Percentiles rank a stretch among this genome's conserved stretches.
Evolutionary conservation across 2,329 filamentous ascomycete genomes (phyloP).

Genomic region (Nannizziopsis barbatae): DNA sequence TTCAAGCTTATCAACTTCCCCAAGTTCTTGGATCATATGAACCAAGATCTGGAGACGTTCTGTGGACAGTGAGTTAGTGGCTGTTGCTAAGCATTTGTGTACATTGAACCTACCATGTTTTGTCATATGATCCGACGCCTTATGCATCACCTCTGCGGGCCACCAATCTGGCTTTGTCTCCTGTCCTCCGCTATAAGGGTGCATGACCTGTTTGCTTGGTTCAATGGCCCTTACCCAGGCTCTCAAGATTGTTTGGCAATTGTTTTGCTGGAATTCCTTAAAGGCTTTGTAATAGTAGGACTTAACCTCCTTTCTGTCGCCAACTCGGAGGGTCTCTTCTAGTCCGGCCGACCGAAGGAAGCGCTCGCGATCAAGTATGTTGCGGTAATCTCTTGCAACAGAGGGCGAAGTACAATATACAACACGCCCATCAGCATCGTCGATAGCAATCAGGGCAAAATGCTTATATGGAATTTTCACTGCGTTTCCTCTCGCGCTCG

Average conservation of each 20-base stretch:
- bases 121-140: slow-evolving; percentile 39
- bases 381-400: too few relatives aligned
- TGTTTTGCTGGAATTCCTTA: slow-evolving; percentile 35
- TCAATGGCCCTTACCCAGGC: slow-evolving; percentile 39
- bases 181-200: slow-evolving; percentile 42
- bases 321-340: too few relatives aligned
- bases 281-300: slow-evolving; percentile 34
- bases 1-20: too few relatives aligned
- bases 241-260: slow-evolving; percentile 37
- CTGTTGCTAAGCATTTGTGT: neutral
- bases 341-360: too few relatives aligned
- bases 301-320: slow-evolving; percentile 28
- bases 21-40: too few relatives aligned
- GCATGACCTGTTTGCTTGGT: slow-evolving; percentile 38
- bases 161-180: slow-evolving; percentile 38
- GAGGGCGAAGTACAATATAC: too few relatives aligned
- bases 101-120: slow-evolving; percentile 33
- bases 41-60: slow-evolving; percentile 31
- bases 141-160: slow-evolving; percentile 36
- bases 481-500: too few relatives aligned
- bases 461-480: too few relatives aligned
- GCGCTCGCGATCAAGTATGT: neutral
- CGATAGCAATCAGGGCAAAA: too few relatives aligned
- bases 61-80: slow-evolving; percentile 10
- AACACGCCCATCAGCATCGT: too few relatives aligned